These are phyloP conservation scores for Pseudogymnoascus sp. DNA, from an alignment of 2,329 filamentous ascomycete genomes.

Conservation along the genomic window DNA sequence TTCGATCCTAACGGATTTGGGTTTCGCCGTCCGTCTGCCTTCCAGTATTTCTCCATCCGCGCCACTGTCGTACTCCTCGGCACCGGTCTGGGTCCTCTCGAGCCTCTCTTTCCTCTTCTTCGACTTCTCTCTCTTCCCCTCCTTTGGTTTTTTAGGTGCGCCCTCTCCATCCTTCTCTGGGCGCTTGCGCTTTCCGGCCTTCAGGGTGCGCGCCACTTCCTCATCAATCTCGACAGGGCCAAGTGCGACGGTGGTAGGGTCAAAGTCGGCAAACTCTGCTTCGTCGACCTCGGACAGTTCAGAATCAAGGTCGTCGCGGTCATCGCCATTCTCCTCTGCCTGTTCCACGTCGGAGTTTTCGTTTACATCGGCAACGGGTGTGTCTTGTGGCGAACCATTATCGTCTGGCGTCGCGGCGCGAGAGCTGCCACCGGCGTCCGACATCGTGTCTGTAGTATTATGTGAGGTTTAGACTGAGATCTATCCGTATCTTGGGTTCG, in stretches of 20 bases:
- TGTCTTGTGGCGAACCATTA: background rate
- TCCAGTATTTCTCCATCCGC: constrained; percentile 45
- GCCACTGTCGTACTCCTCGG: constrained; percentile 33
- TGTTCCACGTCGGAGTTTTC: constrained; percentile 2
- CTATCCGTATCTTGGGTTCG: background rate
- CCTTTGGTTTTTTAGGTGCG: constrained; percentile 65
- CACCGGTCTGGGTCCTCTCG: constrained; percentile 45
- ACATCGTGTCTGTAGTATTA: background rate
- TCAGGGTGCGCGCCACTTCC: constrained; percentile 55
- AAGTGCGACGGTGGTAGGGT: constrained; percentile 55
- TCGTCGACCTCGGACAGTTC: constrained; percentile 62
- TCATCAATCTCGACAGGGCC: constrained; percentile 63
- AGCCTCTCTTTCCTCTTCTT: constrained; percentile 58
- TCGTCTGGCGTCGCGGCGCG: background rate
- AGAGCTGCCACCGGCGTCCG: background rate
- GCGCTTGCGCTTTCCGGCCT: constrained; percentile 60
- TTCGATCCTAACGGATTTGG: constrained; percentile 36
- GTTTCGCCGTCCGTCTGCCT: constrained; percentile 42
- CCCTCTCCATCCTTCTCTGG: constrained; percentile 53
- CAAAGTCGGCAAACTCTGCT: constrained; percentile 63
- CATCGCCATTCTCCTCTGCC: constrained; percentile 21
- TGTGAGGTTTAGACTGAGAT: background rate
- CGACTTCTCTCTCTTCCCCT: constrained; percentile 56
- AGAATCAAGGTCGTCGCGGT: constrained; percentile 42
- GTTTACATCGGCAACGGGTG: background rate